A percentile compares a stretch with the other conserved stretches of the same genome.
Conservation (phyloP, 1,139 yeast genomes). For the Hyphopichia burtonii region DNA sequence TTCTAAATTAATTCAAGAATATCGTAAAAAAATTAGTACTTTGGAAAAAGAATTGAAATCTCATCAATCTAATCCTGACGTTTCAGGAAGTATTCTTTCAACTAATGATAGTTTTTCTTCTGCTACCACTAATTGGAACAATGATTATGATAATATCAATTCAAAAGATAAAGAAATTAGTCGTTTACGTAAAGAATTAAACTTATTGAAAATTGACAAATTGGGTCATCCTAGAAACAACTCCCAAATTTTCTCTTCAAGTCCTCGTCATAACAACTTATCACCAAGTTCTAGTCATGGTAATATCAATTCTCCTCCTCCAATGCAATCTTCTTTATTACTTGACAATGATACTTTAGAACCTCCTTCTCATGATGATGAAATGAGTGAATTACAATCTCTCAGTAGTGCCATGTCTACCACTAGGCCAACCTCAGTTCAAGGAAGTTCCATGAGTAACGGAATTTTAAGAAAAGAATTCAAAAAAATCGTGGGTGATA, state of each 20-base stretch:
- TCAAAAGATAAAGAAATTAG: conserved; percentile 47
- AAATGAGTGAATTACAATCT: conserved; percentile 11
- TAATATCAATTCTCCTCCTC: conserved; percentile 6
- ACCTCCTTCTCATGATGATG: conserved; percentile 9
- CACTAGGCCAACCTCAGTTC: conserved; percentile 17
- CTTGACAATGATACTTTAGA: neutral
- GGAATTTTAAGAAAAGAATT: conserved; percentile 68
- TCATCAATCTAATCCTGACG: conserved; percentile 12
- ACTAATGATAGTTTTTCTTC: conserved; percentile 1
- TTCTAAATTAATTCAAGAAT: conserved; percentile 45
- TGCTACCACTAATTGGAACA: neutral
- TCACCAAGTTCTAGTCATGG: conserved; percentile 10
- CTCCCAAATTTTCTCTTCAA: conserved; percentile 3
- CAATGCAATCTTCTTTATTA: neutral
- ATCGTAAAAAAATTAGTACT: conserved; percentile 42
- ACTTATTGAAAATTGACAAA: conserved; percentile 48
- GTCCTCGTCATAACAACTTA: conserved; percentile 5
- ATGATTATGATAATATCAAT: conserved; percentile 16
- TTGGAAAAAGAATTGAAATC: conserved; percentile 45
- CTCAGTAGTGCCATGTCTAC: conserved; percentile 7
- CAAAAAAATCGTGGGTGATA: conserved; percentile 61
- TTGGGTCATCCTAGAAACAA: conserved; percentile 29
- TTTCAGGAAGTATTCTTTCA: conserved; percentile 3
- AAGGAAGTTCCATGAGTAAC: conserved; percentile 25
- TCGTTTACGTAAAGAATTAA: conserved; percentile 47